phyloP scores from a whole-genome alignment of 139 green algal genomes.

The Chlorella sp. region DNA sequence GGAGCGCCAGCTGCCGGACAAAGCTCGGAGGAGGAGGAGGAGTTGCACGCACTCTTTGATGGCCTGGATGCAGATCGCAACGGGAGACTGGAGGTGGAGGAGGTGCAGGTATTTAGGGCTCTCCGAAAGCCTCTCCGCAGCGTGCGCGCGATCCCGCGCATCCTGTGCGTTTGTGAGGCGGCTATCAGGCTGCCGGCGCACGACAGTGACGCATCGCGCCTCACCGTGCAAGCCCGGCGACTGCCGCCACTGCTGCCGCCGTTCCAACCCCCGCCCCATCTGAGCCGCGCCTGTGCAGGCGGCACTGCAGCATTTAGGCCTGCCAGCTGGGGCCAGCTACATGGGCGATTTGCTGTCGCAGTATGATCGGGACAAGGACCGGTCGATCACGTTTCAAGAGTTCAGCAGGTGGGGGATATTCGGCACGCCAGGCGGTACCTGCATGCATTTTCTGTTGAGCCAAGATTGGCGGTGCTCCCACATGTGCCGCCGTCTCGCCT shows the following conservation, averaged over 20 bases:
- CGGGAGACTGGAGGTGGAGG: background rate
- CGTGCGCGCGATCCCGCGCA: background rate
- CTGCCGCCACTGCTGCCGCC: background rate
- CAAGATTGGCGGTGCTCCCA: background rate
- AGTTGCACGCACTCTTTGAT: background rate
- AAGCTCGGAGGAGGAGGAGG: background rate
- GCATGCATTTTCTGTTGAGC: background rate
- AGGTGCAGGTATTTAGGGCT: background rate
- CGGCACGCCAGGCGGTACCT: background rate
- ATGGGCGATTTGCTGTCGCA: conserved; percentile 25
- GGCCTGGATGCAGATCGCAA: background rate
- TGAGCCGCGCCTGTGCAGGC: conserved; percentile 5
- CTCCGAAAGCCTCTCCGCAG: too few relatives aligned
- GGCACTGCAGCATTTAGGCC: conserved; percentile 28
- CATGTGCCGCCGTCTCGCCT: background rate
- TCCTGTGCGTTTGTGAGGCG: background rate
- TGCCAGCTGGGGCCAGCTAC: conserved; percentile 27
- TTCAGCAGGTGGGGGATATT: background rate
- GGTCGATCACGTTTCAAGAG: conserved; percentile 7
- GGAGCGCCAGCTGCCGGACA: too few relatives aligned
- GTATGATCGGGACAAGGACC: conserved; percentile 34
- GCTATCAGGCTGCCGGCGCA: too few relatives aligned
- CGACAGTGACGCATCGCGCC: too few relatives aligned
- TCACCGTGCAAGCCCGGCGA: background rate
- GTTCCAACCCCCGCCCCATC: too few relatives aligned